These are phyloP conservation scores for Fusarium buharicum DNA, from an alignment of 2,329 filamentous ascomycete genomes.

Conservation along the genomic window DNA sequence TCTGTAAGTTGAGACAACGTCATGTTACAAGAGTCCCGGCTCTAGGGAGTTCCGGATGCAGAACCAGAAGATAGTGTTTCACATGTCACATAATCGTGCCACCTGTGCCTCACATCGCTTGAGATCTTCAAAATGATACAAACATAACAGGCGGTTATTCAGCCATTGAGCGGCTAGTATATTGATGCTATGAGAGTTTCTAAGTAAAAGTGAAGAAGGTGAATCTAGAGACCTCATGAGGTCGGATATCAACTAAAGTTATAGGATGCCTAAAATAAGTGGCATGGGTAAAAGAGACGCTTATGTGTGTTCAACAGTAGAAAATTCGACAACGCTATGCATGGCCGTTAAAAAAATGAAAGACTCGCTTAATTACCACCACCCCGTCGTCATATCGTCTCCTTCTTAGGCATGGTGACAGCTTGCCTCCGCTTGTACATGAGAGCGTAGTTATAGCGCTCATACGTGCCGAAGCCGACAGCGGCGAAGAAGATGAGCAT, in stretches of 20 bases:
- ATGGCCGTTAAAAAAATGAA: conserved; percentile 30
- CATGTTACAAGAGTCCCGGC: conserved; percentile 29
- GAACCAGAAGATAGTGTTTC: conserved; percentile 36
- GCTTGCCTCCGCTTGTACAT: conserved; percentile 62
- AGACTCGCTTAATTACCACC: conserved; percentile 24
- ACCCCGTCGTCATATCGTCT: conserved; percentile 13
- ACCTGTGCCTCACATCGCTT: not conserved
- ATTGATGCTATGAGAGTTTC: conserved; percentile 33
- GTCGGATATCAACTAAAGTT: conserved; percentile 43
- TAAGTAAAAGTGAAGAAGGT: conserved; percentile 30
- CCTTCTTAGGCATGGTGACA: conserved; percentile 32
- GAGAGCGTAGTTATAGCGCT: conserved; percentile 73
- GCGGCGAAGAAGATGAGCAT: conserved; percentile 64
- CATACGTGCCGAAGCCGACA: conserved; percentile 72
- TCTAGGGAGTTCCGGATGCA: conserved; percentile 21
- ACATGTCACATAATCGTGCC: conserved; percentile 29
- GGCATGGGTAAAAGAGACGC: conserved; percentile 37
- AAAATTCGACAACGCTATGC: conserved; percentile 36
- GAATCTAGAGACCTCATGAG: conserved; percentile 31
- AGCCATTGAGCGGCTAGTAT: conserved; percentile 16
- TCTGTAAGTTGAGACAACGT: conserved; percentile 13
- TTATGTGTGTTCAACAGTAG: conserved; percentile 25
- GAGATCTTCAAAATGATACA: not conserved
- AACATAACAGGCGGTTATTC: conserved; percentile 11
- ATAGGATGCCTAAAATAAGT: conserved; percentile 36